Evolutionary conservation across 202 grass and related monocot species (phyloP).

Genomic region (Cymbopogon flexuosus): DNA sequence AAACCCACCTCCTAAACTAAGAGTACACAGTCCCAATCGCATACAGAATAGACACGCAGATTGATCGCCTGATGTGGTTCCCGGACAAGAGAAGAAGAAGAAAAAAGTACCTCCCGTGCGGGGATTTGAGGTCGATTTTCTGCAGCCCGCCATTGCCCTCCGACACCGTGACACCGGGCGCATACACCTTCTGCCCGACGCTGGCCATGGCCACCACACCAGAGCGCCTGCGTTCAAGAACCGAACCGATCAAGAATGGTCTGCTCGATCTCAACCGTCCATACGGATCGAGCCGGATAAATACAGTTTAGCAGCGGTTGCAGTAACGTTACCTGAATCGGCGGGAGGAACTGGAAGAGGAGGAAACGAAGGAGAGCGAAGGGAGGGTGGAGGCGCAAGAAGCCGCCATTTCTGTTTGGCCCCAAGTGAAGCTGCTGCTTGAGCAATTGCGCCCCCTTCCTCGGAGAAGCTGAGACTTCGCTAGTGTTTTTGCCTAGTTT

Average conservation of each 20-base stretch:
- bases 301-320: neutral
- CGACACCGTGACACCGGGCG: conserved; percentile 56
- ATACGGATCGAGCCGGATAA: neutral
- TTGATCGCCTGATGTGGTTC: neutral
- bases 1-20: neutral
- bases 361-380: conserved; percentile 1
- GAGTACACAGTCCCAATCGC: neutral
- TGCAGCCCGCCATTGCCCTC: conserved; percentile 76
- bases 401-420: conserved; percentile 44
- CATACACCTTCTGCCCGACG: conserved; percentile 54
- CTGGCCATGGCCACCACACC: conserved; percentile 49
- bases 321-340: conserved; percentile 29
- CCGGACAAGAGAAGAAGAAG: neutral
- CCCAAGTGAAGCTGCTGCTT: neutral
- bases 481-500: conserved; percentile 27
- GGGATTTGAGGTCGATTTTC: conserved; percentile 64
- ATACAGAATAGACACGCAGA: neutral
- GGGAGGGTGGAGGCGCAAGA: conserved; percentile 25
- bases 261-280: neutral
- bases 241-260: neutral
- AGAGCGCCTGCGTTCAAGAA: conserved; percentile 42
- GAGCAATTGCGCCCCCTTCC: conserved; percentile 1
- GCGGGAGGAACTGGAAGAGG: conserved; percentile 28
- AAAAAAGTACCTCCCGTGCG: conserved; percentile 54
- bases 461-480: conserved; percentile 37